A percentile compares a stretch with the other conserved stretches of the same genome.
Conservation (phyloP, 345 rosid genomes). For the Acer campestre region DNA sequence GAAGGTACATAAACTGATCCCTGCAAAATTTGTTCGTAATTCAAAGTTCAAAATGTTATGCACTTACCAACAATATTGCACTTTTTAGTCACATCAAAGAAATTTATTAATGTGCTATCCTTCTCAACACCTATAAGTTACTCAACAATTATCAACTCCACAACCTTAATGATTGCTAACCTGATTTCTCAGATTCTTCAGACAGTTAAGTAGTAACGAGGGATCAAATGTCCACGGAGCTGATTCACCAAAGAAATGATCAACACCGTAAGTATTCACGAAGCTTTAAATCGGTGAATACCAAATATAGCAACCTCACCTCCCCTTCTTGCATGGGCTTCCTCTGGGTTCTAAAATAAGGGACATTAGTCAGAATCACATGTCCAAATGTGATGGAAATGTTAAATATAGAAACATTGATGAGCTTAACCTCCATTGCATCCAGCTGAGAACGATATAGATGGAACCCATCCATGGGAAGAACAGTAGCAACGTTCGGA, state of each 20-base stretch:
- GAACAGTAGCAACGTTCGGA: conserved; percentile 70
- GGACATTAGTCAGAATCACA: conserved; percentile 12
- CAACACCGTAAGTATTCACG: conserved; percentile 11
- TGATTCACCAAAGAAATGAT: conserved; percentile 39
- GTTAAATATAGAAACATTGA: conserved; percentile 1
- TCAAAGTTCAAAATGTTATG: conserved; percentile 18
- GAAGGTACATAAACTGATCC: conserved; percentile 88
- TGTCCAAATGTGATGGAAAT: conserved; percentile 4
- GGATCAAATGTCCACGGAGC: conserved; percentile 98
- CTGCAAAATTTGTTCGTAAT: conserved; percentile 37
- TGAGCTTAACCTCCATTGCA: conserved; percentile 82
- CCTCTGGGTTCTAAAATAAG: conserved; percentile 70
- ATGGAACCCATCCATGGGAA: conserved; percentile 98
- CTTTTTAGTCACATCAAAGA: neutral
- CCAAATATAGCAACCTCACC: conserved; percentile 49
- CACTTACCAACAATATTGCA: conserved; percentile 14
- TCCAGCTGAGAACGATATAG: conserved; percentile 85
- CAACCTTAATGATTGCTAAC: conserved; percentile 38
- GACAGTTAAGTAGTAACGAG: conserved; percentile 57
- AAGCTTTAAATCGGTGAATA: conserved; percentile 17
- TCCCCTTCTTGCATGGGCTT: conserved; percentile 98
- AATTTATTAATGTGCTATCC: neutral
- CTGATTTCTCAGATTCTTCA: conserved; percentile 70
- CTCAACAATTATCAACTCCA: neutral
- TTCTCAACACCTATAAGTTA: conserved; percentile 1